Evolutionary conservation across 2,329 filamentous ascomycete genomes (phyloP), one percentile per base, ranked within the genome.

Genomic region (Colletotrichum incanum): DNA sequence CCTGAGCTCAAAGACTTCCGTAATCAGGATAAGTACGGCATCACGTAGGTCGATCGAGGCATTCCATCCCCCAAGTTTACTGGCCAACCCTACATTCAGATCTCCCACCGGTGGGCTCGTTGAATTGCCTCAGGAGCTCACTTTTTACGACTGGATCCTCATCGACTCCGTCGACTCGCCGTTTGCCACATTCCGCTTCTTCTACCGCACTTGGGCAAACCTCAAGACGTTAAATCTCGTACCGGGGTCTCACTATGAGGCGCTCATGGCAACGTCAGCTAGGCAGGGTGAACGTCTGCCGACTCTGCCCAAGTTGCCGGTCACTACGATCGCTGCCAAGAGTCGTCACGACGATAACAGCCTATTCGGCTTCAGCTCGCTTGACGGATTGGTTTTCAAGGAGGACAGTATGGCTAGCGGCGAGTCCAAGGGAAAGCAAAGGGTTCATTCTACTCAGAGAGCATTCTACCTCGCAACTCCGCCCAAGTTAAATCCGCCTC

Each of bases 171-270:
- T 83, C 65, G 85, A 89, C 54, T 81, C 78, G 2, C 89, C 89
- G 0, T 90, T 85, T 73, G 85, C 84, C 5, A 84, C 83, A 0
- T 91, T 90, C 72, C 83, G 83, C 34, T 89, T 90, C 72, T 86
- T 91, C 71, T 91, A 91, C 74, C 84, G 88, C 39, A 88, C 86
- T 8, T 86, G 84, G 84, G 80, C 83, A 12, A 85, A 84, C 65
- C 83, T 91, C 14, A 76, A 80, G 9, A 78, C 83, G 41, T 81
- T 90, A 12, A 87, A 86, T 65, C 78, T 91, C 5, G 83, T 88
- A 34, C 82, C 85, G 0, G 74, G 47, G 26, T n/a, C 56, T 7
- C 37, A 61, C 11, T 66, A 65, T 3, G 73, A 69, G 18, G 75
- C 76, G 37, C 39, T 77, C 34, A 63, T 47, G 55, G 47, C 41